Evolutionary conservation across 1,284 basidiomycete species (phyloP).

Genomic region (Mycosarcoma mackinlayi): DNA sequence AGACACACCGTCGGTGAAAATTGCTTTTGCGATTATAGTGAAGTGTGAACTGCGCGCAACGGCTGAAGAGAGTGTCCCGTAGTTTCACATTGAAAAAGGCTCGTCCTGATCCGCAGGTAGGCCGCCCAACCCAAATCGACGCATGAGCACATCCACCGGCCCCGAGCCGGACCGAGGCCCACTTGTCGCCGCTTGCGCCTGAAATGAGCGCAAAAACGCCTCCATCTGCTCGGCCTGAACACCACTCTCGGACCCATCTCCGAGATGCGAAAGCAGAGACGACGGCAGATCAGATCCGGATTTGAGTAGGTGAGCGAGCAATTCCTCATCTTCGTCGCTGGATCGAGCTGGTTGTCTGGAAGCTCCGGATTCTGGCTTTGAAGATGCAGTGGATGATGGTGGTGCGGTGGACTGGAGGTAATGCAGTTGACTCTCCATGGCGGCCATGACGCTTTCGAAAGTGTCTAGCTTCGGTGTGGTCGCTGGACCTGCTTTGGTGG

Average conservation of each 20-base stretch:
- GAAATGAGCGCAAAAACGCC: slow-evolving; percentile 30
- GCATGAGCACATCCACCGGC: slow-evolving; percentile 42
- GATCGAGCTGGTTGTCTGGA: no score
- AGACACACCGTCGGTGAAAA: no score
- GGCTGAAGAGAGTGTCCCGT: no score
- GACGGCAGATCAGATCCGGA: slow-evolving; percentile 27
- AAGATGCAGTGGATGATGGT: background rate
- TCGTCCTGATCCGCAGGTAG: slow-evolving; percentile 39
- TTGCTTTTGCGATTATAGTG: no score
- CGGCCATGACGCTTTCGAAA: slow-evolving; percentile 42
- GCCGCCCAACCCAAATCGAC: slow-evolving; percentile 28
- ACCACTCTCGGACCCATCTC: no score
- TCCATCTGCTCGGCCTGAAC: slow-evolving; percentile 23
- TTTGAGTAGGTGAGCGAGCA: slow-evolving; percentile 29
- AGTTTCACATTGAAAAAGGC: no score
- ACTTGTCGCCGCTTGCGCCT: slow-evolving; percentile 20
- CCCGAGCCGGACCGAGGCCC: slow-evolving; percentile 16
- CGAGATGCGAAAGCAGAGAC: slow-evolving; percentile 5
- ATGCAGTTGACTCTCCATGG: slow-evolving; percentile 33
- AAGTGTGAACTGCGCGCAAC: no score
- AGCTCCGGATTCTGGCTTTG: no score
- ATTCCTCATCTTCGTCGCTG: slow-evolving; percentile 23
- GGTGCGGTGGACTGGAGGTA: background rate
- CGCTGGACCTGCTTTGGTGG: background rate
- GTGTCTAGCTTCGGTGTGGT: slow-evolving; percentile 18